These are phyloP conservation scores for Penicillium nordicum DNA, from an alignment of 2,329 filamentous ascomycete genomes.

Conservation along the genomic window DNA sequence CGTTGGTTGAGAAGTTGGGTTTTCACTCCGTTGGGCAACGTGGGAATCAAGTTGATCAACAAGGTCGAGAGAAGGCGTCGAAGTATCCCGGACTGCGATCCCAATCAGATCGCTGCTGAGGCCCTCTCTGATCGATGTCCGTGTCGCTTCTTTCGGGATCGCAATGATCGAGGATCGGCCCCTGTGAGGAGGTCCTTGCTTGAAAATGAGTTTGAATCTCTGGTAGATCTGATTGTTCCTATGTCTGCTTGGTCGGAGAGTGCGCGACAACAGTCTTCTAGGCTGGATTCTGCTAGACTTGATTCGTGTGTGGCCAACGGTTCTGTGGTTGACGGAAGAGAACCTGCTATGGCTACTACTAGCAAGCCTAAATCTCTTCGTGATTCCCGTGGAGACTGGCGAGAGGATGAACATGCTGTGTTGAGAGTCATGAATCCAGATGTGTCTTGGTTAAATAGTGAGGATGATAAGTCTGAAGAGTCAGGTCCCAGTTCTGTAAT, in stretches of 20 bases:
- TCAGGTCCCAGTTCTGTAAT: neutral
- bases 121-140: neutral
- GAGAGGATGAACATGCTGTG: neutral
- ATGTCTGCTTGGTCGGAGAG: neutral
- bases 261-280: neutral
- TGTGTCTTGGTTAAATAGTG: neutral
- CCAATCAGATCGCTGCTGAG: neutral
- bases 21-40: neutral
- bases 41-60: neutral
- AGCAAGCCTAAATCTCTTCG: neutral
- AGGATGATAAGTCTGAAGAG: too few species aligned
- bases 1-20: conserved; percentile 4
- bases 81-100: neutral
- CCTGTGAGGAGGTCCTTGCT: neutral
- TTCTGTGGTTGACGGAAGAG: neutral
- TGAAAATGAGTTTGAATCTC: neutral
- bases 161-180: neutral
- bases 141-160: neutral
- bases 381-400: neutral
- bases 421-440: neutral
- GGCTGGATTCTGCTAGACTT: neutral
- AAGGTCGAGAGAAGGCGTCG: neutral
- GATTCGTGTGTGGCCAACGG: neutral
- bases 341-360: neutral
- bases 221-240: neutral